Percentiles rank a stretch among this genome's conserved stretches.
phyloP scores from a whole-genome alignment of 805 yeast genomes.

The Torulaspora franciscae region DNA sequence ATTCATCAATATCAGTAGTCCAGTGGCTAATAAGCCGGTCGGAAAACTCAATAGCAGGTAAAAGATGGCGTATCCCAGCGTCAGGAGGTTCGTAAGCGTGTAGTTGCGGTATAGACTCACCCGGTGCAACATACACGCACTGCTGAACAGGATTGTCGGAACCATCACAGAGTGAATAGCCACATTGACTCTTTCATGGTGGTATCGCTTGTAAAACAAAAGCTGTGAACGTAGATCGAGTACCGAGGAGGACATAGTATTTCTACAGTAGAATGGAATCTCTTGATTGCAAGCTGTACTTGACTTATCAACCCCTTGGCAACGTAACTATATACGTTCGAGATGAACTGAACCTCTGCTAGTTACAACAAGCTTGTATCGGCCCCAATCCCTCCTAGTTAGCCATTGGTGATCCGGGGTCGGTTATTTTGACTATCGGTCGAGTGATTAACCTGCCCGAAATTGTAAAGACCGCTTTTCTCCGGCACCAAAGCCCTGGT shows the following conservation, averaged over 20 bases:
- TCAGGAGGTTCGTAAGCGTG: constrained; percentile 46
- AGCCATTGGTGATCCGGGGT: neutral
- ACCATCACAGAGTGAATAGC: constrained; percentile 72
- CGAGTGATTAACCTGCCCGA: no score
- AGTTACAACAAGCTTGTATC: neutral
- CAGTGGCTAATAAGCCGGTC: constrained; percentile 45
- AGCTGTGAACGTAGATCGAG: constrained; percentile 39
- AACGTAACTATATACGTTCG: constrained; percentile 4
- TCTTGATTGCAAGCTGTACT: neutral
- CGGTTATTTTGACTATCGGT: no score
- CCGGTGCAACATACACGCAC: constrained; percentile 28
- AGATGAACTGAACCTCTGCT: neutral
- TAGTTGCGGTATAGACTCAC: constrained; percentile 18
- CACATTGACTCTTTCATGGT: constrained; percentile 55
- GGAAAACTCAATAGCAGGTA: constrained; percentile 54
- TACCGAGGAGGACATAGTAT: neutral
- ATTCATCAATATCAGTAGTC: constrained; percentile 37
- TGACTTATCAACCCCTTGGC: neutral
- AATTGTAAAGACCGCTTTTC: no score
- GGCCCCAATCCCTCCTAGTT: neutral
- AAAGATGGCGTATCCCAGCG: constrained; percentile 49
- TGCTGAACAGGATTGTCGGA: constrained; percentile 64
- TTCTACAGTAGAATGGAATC: neutral
- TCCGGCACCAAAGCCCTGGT: no score
- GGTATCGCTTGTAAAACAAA: constrained; percentile 57